Evolutionary conservation across 2,329 filamentous ascomycete genomes (phyloP), one percentile per base, ranked within the genome.

Genomic region (Sporothrix euskadiensis): DNA sequence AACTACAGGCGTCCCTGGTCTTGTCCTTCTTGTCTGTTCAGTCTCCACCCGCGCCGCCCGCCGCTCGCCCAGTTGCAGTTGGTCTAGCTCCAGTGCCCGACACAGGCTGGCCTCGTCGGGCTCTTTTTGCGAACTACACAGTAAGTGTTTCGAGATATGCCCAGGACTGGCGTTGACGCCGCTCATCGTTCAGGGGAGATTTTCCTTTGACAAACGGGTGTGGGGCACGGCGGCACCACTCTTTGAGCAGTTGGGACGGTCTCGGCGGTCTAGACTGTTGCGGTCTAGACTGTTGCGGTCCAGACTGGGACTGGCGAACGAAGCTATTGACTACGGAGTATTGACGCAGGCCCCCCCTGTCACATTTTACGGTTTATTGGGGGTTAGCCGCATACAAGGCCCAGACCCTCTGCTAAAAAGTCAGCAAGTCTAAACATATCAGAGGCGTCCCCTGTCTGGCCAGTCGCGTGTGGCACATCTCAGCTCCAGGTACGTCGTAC

Each of bases 401-500:
- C 54, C 54, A 35, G 35, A 12, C 49, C 68, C 49, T 14, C 16
- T 1, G 30, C 52, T 9, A 52, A 14, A 52, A 19, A 19, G 47
- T 16, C 47, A 2, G 26, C 26, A 26, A 26, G 26, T 26, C 26
- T 26, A 26, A 26, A 26, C 26, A 26, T 35, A 35, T 35, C 8
- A 5, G 35, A 35, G 35, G 35, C 35, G 26, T 8, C 35, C 35
- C 44, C 44, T 16, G 14, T 19, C 44, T 49, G 49, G 30, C 71
- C 65, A 73, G 69, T 73, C 52, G 71, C 30, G 52, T 73, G 71
- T 69, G 22, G 35, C 39, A 49, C 68, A 47, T 71, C 54, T 22
- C 65, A 68, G 69, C 65, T 56, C 19, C 71, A 54, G 30, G 54
- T 59, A 26, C 26, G 26, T 26, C 26, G 26, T 26, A 26, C 26